Percentiles rank a stretch among this genome's conserved stretches.
Conservation (phyloP, 2,329 filamentous ascomycete genomes). For the Alternaria ventricosa region DNA sequence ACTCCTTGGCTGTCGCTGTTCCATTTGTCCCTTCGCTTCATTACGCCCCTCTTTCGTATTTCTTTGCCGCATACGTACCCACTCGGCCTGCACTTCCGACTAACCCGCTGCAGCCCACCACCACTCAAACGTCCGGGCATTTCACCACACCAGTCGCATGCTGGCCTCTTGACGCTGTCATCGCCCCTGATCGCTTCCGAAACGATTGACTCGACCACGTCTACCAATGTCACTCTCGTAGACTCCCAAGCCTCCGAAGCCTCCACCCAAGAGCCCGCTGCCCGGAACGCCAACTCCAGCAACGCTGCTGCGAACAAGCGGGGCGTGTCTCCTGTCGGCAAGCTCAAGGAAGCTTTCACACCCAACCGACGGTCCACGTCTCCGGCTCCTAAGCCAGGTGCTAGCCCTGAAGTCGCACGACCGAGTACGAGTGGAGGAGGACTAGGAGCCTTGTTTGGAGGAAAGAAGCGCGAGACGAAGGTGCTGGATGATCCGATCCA, state of each 20-base stretch:
- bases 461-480: slow-evolving; percentile 42
- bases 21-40: slow-evolving; percentile 16
- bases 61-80: slow-evolving; percentile 22
- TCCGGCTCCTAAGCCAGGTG: slow-evolving; percentile 33
- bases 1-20: slow-evolving; percentile 14
- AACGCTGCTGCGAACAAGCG: slow-evolving; percentile 55
- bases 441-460: slow-evolving; percentile 53
- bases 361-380: slow-evolving; percentile 37
- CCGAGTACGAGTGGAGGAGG: slow-evolving; percentile 51
- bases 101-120: slow-evolving; percentile 39
- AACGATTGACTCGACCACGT: slow-evolving; percentile 43
- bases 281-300: slow-evolving; percentile 42
- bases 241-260: slow-evolving; percentile 41
- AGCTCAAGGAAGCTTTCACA: slow-evolving; percentile 74
- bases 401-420: slow-evolving; percentile 47
- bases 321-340: slow-evolving; percentile 72
- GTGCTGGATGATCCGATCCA: slow-evolving; percentile 37
- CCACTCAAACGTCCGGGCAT: slow-evolving; percentile 48
- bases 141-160: slow-evolving; percentile 57
- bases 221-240: slow-evolving; percentile 32
- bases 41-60: slow-evolving; percentile 14
- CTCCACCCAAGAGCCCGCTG: slow-evolving; percentile 35
- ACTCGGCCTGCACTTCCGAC: slow-evolving; percentile 29
- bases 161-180: slow-evolving; percentile 57
- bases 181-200: slow-evolving; percentile 54